Percentiles rank a stretch among this genome's conserved stretches.
Conservation (phyloP, 176 grass and related monocot species). For the Zea mays region DNA sequence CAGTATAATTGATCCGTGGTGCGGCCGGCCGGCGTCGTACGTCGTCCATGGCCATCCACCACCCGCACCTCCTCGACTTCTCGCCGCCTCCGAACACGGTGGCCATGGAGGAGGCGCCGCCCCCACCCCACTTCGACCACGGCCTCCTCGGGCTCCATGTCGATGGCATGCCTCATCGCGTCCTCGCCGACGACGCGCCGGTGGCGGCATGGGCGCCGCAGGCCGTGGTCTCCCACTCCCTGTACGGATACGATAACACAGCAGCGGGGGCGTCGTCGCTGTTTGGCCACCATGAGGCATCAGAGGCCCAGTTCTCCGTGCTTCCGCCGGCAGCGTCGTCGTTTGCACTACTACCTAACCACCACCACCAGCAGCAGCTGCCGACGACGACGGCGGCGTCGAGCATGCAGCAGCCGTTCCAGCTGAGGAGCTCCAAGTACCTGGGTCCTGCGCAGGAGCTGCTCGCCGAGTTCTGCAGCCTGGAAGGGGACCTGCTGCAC, state of each 20-base stretch:
- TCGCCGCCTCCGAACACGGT: constrained; percentile 18
- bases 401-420: constrained; percentile 40
- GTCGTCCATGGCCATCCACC: constrained; percentile 40
- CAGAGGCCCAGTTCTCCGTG: neutral
- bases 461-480: constrained; percentile 55
- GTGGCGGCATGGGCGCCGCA: neutral
- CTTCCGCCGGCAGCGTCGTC: neutral
- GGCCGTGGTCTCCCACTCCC: constrained; percentile 1
- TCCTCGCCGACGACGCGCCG: neutral
- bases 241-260: neutral
- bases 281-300: neutral
- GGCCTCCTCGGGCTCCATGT: constrained; percentile 7
- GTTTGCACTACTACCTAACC: neutral
- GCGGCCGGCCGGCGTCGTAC: neutral
- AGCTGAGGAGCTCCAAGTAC: constrained; percentile 47
- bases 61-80: constrained; percentile 41
- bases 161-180: neutral
- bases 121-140: constrained; percentile 20
- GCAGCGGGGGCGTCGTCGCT: neutral
- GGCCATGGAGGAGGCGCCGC: constrained; percentile 4
- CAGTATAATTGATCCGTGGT: neutral
- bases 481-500: constrained; percentile 26
- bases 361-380: neutral
- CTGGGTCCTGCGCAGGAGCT: constrained; percentile 48
- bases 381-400: neutral